Evolutionary conservation across 2,329 filamentous ascomycete genomes (phyloP).

Genomic region (Seiridium unicorne): DNA sequence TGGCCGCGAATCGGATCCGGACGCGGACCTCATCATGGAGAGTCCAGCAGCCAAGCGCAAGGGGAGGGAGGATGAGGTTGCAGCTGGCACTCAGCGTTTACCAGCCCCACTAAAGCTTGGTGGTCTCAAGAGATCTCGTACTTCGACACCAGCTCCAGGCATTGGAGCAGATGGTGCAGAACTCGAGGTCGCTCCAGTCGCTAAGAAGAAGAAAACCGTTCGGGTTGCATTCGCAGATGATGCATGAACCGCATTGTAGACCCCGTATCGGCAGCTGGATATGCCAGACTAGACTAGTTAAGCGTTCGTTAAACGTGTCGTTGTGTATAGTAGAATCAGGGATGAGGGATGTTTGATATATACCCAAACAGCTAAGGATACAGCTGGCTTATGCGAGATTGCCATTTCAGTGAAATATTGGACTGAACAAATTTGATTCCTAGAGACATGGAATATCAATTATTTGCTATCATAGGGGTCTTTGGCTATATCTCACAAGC

Average conservation of each 20-base stretch:
- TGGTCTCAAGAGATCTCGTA: constrained; percentile 1
- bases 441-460: too few relatives aligned
- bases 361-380: not conserved
- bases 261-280: too few relatives aligned
- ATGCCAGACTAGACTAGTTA: too few relatives aligned
- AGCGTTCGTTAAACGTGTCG: too few relatives aligned
- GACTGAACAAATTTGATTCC: too few relatives aligned
- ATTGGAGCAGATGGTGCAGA: not conserved
- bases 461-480: too few relatives aligned
- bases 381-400: too few relatives aligned
- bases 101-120: not conserved
- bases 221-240: constrained; percentile 3
- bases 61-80: not conserved
- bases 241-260: not conserved
- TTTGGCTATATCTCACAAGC: too few relatives aligned
- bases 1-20: constrained; percentile 39
- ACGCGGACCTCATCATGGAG: constrained; percentile 41
- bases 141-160: not conserved
- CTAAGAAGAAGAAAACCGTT: not conserved
- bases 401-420: too few relatives aligned
- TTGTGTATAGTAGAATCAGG: not conserved
- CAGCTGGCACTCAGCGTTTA: not conserved
- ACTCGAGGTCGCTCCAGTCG: not conserved
- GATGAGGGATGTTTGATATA: not conserved
- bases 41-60: constrained; percentile 13